These are phyloP conservation scores for Guyanaporus albipodus DNA, from an alignment of 768 basidiomycete species.

Conservation along the genomic window DNA sequence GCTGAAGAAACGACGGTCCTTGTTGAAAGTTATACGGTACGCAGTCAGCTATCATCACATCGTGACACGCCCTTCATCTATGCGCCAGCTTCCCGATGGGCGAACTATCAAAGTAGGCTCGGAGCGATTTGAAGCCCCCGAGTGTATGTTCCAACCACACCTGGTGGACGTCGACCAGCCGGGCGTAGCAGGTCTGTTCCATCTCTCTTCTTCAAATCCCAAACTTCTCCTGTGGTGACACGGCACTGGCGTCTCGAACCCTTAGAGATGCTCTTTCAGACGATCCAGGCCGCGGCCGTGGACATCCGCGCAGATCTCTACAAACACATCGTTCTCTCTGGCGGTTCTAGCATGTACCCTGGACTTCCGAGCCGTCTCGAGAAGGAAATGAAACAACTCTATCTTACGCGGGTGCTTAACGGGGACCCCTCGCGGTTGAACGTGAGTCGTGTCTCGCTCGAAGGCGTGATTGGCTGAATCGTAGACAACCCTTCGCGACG, in stretches of 20 bases:
- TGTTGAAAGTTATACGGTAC: constrained; percentile 93
- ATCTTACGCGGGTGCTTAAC: constrained; percentile 83
- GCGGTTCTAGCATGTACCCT: constrained; percentile 98
- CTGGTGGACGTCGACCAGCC: constrained; percentile 96
- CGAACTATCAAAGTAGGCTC: constrained; percentile 96
- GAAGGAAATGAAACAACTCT: constrained; percentile 99
- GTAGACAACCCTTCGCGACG: background rate
- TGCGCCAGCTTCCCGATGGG: constrained; percentile 81
- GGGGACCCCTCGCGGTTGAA: constrained; percentile 82
- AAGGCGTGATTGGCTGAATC: background rate
- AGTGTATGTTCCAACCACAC: constrained; percentile 99
- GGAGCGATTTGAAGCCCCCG: constrained; percentile 97
- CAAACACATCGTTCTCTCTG: constrained; percentile 96
- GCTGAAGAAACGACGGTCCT: constrained; percentile 95
- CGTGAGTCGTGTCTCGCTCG: constrained; percentile 67
- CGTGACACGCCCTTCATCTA: constrained; percentile 6
- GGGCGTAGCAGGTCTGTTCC: constrained; percentile 79
- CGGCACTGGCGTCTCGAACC: background rate
- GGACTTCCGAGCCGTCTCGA: constrained; percentile 94
- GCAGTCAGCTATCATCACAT: constrained; percentile 15
- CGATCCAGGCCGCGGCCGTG: constrained; percentile 87
- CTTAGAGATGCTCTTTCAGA: constrained; percentile 92
- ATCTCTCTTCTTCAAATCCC: background rate
- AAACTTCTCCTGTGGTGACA: no score
- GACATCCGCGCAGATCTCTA: constrained; percentile 90